A percentile compares a stretch with the other conserved stretches of the same genome.
These are phyloP conservation scores for Rhodotorula sp. DNA, from an alignment of 1,284 basidiomycete genomes.

Conservation along the genomic window DNA sequence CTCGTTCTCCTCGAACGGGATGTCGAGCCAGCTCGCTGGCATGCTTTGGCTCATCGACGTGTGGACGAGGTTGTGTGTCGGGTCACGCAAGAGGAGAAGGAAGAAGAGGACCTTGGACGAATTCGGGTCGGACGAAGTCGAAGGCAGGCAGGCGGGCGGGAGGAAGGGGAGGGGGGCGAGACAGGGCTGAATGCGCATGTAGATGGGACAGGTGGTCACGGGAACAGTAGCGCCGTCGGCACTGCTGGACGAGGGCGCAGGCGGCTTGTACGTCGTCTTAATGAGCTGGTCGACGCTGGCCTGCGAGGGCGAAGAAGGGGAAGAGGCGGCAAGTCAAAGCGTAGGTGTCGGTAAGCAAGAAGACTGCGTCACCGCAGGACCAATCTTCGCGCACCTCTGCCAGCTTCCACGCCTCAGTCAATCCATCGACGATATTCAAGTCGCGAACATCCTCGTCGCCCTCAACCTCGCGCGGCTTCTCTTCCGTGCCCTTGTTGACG, in stretches of 20 bases:
- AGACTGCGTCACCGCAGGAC: too few relatives aligned
- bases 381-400: slow-evolving; percentile 59
- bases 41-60: slow-evolving; percentile 76
- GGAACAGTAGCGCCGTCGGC: slow-evolving; percentile 54
- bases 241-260: slow-evolving; percentile 33
- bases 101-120: slow-evolving; percentile 66
- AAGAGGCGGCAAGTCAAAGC: neutral
- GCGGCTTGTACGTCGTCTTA: slow-evolving; percentile 56
- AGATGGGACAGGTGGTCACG: slow-evolving; percentile 85
- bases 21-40: slow-evolving; percentile 73
- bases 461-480: slow-evolving; percentile 41
- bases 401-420: slow-evolving; percentile 75
- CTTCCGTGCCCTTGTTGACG: slow-evolving; percentile 65
- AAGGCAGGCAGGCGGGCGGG: slow-evolving; percentile 42
- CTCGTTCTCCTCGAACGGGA: slow-evolving; percentile 81
- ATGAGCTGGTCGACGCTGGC: slow-evolving; percentile 74
- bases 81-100: slow-evolving; percentile 76
- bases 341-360: neutral
- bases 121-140: slow-evolving; percentile 77
- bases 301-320: slow-evolving; percentile 51
- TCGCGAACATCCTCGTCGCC: slow-evolving; percentile 56
- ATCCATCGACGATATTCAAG: slow-evolving; percentile 77
- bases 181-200: slow-evolving; percentile 88
- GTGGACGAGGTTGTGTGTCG: slow-evolving; percentile 70
- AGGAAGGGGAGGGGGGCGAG: slow-evolving; percentile 59